Base-by-base conservation (phyloP, 768 basidiomycete genomes). In the Lactifluus hygrophoroides region DNA sequence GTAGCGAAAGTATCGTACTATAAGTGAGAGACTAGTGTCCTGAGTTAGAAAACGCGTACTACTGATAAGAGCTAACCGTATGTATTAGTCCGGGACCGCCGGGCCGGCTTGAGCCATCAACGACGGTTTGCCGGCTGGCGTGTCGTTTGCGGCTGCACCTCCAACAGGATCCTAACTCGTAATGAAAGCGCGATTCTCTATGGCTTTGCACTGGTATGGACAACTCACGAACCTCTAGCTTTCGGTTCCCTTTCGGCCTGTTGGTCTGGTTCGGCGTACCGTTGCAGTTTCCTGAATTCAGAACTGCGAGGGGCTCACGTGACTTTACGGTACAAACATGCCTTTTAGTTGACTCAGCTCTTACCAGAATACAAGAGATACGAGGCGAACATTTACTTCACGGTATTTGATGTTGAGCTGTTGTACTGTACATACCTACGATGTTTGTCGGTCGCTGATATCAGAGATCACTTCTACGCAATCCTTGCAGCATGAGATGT, bases 341-440 rank as follows among this genome's bases (percentile, higher is more conserved):
- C 84, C 88, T 78, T 86, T 77, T 63, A 73, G 82, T 86, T 93
- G 92, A 92, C 90, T 88, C 83, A 83, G 82, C 74, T 81, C 74
- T 76, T 73, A 71, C 58, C 68, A 88, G 80, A 74, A 67, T 63
- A 74, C 83, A 73, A 74, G 75, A 74, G 92, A 93, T 94, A 92
- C 90, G 91, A 80, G 88, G 89, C 76, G 62, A n/a, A 78, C 74
- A 79, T 60, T 17, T 45, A 43, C 25, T 25, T 42, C 34, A n/a
- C n/a, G n/a, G n/a, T 25, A 10, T 35, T 54, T 16, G 35, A n/a
- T 10, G 19, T 30, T 23, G 32, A 10, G 13, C 37, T 23, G 28
- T 19, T 45, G 28, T 30, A 51, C n/a, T n/a, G n/a, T 38, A 42
- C 28, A 25, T 40, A 14, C n/a, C 16, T 14, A 45, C 38, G 40